phyloP scores from a whole-genome alignment of 2,329 filamentous ascomycete species.

The Westerdykella ornata region DNA sequence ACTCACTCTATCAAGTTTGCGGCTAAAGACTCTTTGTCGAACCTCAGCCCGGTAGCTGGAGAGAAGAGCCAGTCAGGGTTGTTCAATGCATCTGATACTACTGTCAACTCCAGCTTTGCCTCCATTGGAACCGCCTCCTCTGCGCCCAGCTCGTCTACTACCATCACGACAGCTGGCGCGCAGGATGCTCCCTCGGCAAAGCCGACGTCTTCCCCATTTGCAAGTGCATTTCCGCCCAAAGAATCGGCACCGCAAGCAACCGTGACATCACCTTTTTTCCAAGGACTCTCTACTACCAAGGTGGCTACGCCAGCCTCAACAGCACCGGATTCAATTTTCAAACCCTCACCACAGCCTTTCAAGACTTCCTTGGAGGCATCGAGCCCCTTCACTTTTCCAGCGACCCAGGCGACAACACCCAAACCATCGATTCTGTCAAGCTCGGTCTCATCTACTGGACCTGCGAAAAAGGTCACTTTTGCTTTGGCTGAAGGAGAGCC shows the following conservation, averaged over 20 bases:
- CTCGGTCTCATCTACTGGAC: background rate
- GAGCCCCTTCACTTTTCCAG: background rate
- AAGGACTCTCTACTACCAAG: background rate
- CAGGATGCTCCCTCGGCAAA: background rate
- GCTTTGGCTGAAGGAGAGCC: background rate
- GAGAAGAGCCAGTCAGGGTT: conserved; percentile 18
- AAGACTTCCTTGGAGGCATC: background rate
- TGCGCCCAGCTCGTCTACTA: background rate
- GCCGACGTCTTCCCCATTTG: background rate
- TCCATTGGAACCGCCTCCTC: no score
- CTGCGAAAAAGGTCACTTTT: background rate
- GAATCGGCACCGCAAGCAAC: no score
- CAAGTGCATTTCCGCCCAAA: no score
- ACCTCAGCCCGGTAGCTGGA: background rate
- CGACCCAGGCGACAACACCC: background rate
- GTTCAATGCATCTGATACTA: conserved; percentile 24
- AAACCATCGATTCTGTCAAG: background rate
- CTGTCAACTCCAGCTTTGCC: conserved; percentile 10
- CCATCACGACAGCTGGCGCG: no score
- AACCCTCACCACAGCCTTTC: background rate
- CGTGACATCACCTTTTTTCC: no score
- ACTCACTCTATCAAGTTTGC: conserved; percentile 26
- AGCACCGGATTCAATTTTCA: conserved; percentile 1
- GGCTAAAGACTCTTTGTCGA: background rate
- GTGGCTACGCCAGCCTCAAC: background rate